phyloP scores from a whole-genome alignment of 2,329 filamentous ascomycete genomes.

The Alternaria longipes region DNA sequence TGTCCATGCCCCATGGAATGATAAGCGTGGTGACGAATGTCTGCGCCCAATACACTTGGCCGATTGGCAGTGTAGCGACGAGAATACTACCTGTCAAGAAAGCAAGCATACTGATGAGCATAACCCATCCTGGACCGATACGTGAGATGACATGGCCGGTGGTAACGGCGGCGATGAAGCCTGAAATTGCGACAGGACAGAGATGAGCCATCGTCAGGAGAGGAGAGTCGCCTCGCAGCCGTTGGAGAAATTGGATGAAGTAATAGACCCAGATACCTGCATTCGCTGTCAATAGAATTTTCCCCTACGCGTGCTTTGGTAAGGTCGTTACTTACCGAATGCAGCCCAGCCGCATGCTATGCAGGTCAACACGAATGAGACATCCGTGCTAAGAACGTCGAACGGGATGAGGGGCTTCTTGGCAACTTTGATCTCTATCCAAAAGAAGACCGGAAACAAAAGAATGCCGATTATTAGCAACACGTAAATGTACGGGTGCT shows the following conservation, averaged over 20 bases:
- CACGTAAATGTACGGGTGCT: constrained; percentile 63
- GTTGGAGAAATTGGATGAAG: constrained; percentile 40
- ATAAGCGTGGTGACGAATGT: constrained; percentile 45
- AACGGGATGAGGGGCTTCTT: constrained; percentile 67
- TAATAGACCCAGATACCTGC: constrained; percentile 46
- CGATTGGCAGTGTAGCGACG: constrained; percentile 51
- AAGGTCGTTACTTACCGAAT: constrained; percentile 36
- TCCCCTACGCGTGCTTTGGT: too few species aligned
- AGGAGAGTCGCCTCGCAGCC: constrained; percentile 34
- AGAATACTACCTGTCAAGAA: constrained; percentile 51
- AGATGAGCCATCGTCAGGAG: constrained; percentile 40
- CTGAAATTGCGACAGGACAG: constrained; percentile 39
- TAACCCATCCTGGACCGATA: constrained; percentile 41
- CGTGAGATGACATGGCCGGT: constrained; percentile 45
- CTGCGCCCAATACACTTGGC: constrained; percentile 56
- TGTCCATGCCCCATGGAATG: constrained; percentile 54
- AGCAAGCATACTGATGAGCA: constrained; percentile 43
- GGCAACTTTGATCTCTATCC: constrained; percentile 58
- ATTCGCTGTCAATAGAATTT: background rate
- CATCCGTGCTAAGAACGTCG: constrained; percentile 58
- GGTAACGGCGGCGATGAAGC: constrained; percentile 42
- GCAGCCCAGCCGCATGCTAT: constrained; percentile 56
- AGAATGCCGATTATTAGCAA: constrained; percentile 66
- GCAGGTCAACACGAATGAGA: constrained; percentile 65
- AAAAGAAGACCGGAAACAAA: constrained; percentile 64